Evolutionary conservation across 306 rosid genomes (phyloP).

Genomic region (Citrullus colocynthis): DNA sequence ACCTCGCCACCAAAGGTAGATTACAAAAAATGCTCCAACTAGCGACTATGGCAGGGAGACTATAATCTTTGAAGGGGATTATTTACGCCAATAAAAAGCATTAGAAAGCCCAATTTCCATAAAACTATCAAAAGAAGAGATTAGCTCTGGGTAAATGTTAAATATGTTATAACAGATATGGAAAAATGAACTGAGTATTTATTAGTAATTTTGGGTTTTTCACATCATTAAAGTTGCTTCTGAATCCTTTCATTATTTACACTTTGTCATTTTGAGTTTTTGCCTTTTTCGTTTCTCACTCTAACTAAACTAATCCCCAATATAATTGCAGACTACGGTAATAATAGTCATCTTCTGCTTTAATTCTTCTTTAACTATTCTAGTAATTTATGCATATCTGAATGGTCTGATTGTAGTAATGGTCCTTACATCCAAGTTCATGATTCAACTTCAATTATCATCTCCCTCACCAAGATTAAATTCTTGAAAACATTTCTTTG

Average conservation of each 20-base stretch:
- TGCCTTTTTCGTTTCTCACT: not conserved
- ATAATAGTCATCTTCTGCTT: not conserved
- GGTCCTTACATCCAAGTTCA: not conserved
- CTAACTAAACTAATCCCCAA: not conserved
- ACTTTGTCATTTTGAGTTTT: not conserved
- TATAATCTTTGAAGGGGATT: not conserved
- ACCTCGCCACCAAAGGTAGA: not conserved
- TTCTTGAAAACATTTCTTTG: not conserved
- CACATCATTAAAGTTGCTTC: not conserved
- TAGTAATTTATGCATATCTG: not conserved
- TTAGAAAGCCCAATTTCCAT: not conserved
- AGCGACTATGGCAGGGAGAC: not conserved
- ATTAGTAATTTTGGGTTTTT: not conserved
- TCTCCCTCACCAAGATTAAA: not conserved
- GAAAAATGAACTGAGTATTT: not conserved
- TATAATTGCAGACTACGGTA: not conserved
- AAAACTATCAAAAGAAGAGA: not conserved
- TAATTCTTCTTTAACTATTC: not conserved
- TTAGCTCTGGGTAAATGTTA: too few species aligned
- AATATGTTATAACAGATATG: too few species aligned
- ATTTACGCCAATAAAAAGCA: not conserved
- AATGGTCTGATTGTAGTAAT: not conserved
- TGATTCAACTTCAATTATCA: not conserved
- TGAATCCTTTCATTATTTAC: not conserved
- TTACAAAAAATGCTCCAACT: not conserved